A percentile compares a stretch with the other conserved stretches of the same genome.
Evolutionary conservation across 495 filamentous ascomycete genomes (phyloP).

Genomic region (Lophium mytilinum): DNA sequence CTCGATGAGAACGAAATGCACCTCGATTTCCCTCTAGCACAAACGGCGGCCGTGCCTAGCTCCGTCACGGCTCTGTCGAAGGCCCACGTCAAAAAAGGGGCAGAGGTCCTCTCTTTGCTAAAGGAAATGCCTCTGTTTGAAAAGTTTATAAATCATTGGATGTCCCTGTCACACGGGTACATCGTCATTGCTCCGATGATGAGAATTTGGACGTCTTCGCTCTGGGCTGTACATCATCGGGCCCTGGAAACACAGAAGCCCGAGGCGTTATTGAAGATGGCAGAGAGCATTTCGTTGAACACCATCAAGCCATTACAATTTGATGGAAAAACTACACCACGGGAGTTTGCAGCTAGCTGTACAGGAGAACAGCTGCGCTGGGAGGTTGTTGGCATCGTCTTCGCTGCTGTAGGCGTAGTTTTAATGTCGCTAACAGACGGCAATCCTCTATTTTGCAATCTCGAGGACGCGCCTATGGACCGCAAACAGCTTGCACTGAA

Average conservation of each 20-base stretch:
- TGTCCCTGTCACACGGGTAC: constrained; percentile 25
- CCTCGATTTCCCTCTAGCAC: constrained; percentile 12
- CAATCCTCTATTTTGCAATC: constrained; percentile 30
- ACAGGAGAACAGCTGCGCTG: constrained; percentile 49
- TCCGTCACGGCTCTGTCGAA: neutral
- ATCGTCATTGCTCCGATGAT: constrained; percentile 29
- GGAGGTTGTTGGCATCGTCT: constrained; percentile 50
- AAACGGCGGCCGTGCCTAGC: neutral
- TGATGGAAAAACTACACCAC: constrained; percentile 24
- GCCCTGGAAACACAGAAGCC: constrained; percentile 20
- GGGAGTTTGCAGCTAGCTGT: constrained; percentile 31
- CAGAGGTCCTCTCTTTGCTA: constrained; percentile 24
- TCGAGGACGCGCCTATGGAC: constrained; percentile 24
- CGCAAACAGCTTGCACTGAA: constrained; percentile 21
- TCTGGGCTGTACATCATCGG: constrained; percentile 28
- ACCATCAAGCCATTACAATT: constrained; percentile 23
- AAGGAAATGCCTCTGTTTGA: constrained; percentile 28
- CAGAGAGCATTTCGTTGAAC: constrained; percentile 30
- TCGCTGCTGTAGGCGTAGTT: constrained; percentile 41
- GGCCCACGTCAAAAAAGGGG: constrained; percentile 26
- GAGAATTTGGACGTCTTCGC: constrained; percentile 27
- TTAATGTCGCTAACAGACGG: constrained; percentile 34
- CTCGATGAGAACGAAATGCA: constrained; percentile 15
- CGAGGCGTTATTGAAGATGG: constrained; percentile 20
- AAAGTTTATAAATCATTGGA: constrained; percentile 29